A percentile compares a stretch with the other conserved stretches of the same genome.
These are phyloP conservation scores for Theileria luwenshuni DNA, from an alignment of 169 alveolate genomes.

Conservation along the genomic window DNA sequence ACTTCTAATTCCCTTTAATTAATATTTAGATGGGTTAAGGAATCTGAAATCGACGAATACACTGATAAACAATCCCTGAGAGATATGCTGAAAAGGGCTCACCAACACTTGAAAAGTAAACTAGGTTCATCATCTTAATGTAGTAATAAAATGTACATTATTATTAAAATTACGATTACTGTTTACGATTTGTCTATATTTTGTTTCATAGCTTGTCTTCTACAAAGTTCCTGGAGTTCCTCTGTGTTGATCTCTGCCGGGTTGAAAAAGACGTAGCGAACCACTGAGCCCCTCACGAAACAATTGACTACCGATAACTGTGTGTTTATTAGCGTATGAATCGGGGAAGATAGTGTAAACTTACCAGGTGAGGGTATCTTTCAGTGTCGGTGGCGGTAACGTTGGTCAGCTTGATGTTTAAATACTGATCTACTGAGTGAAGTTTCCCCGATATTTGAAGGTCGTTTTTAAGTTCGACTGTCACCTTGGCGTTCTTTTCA, in stretches of 20 bases:
- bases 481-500: constrained; percentile 86
- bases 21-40: constrained; percentile 51
- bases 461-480: constrained; percentile 93
- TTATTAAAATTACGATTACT: neutral
- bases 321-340: neutral
- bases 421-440: constrained; percentile 90
- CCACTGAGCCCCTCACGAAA: constrained; percentile 94
- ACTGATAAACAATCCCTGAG: constrained; percentile 63
- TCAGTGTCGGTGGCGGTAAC: constrained; percentile 89
- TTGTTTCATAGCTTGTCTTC: constrained; percentile 78
- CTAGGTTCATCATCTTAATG: neutral
- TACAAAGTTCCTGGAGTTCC: constrained; percentile 88
- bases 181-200: constrained; percentile 57
- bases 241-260: constrained; percentile 88
- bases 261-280: constrained; percentile 90
- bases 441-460: constrained; percentile 90
- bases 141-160: neutral
- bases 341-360: neutral
- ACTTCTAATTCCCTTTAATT: neutral
- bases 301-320: constrained; percentile 85
- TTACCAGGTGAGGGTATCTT: constrained; percentile 88
- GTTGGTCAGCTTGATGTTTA: constrained; percentile 89
- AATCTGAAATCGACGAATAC: constrained; percentile 27
- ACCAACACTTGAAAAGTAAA: constrained; percentile 16
- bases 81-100: constrained; percentile 37